A percentile compares a stretch with the other conserved stretches of the same genome.
These are phyloP conservation scores for Arthrobotrys iridis DNA, from an alignment of 2,329 filamentous ascomycete genomes.

Conservation along the genomic window DNA sequence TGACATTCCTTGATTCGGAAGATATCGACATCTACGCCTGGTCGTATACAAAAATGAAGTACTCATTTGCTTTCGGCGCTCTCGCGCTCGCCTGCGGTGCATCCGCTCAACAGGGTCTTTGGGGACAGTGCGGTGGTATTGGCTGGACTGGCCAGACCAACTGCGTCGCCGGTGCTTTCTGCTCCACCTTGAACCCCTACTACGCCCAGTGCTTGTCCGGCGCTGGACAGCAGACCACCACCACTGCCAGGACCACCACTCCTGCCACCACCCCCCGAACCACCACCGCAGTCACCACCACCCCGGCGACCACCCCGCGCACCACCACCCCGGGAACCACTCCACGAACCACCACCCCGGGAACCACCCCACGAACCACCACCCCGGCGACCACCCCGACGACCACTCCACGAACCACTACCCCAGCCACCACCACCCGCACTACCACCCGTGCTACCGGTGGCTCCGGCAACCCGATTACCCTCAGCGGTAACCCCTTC, in stretches of 20 bases:
- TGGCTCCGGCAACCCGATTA: slow-evolving; percentile 41
- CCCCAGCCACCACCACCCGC: slow-evolving; percentile 21
- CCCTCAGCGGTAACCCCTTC: slow-evolving; percentile 65
- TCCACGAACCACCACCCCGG: neutral
- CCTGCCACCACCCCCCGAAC: slow-evolving; percentile 14
- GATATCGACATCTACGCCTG: slow-evolving; percentile 39
- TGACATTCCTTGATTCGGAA: slow-evolving; percentile 47
- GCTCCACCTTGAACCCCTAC: slow-evolving; percentile 55
- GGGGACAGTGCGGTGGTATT: slow-evolving; percentile 54
- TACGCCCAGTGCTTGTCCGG: slow-evolving; percentile 58
- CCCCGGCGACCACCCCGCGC: slow-evolving; percentile 7
- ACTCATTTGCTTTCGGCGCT: slow-evolving; percentile 51
- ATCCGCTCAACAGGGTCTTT: slow-evolving; percentile 45
- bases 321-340: slow-evolving; percentile 15
- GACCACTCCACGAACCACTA: neutral
- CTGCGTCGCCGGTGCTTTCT: slow-evolving; percentile 55
- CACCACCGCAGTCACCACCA: slow-evolving; percentile 16
- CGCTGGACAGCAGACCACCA: slow-evolving; percentile 17
- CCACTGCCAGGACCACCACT: slow-evolving; percentile 36
- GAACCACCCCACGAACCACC: neutral
- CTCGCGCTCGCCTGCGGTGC: slow-evolving; percentile 50
- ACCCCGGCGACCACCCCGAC: slow-evolving; percentile 19
- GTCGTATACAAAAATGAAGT: slow-evolving; percentile 51
- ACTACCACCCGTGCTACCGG: slow-evolving; percentile 18
- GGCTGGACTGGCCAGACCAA: slow-evolving; percentile 55